Base-by-base conservation (phyloP, 2,329 filamentous ascomycete species). In the Myriosclerotinia duriaeana region DNA sequence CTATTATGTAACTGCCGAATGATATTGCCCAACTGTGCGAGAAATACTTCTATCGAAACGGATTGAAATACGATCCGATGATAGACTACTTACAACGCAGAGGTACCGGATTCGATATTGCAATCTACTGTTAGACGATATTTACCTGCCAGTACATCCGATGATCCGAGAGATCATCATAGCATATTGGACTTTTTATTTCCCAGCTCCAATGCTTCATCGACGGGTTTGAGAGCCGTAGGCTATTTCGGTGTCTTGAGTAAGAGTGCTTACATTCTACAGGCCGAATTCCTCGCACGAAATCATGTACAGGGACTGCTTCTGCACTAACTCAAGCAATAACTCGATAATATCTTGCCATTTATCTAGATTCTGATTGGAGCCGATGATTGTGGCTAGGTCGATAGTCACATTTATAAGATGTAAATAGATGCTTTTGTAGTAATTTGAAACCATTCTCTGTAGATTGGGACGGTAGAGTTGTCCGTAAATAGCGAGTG, bases 391-490 rank as follows among this genome's bases (percentile, higher is more conserved):
- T 20, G 72, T 69, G 11, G 71, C 67, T 2, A 73, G 69, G 8
- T 65, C n/a, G 1, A 80, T 38, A 1, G 76, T 74, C 8, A 78
- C 66, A 38, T 70, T 15, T 34, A 9, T 38, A 3, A 34, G 34
- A 53, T 30, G n/a, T 42, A 20, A 38, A 14, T n/a, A n/a, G 34
- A 30, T 63, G 12, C 4, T n/a, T 7, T 17, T 30, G 12, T 36
- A 50, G 40, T 53, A 14, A 15, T 48, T 26, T 22, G 22, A 26
- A 17, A 36, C 22, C 26, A 53, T 34, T 63, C 52, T 26, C 26
- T 26, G 26, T 5, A 78, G 70, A 20, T 72, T 71, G 69, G 80
- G 81, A 20, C 76, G 73, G 64, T 77, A 74, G 1, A 72, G 71
- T 64, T 78, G 77, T 11, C 75, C 74, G 5, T 75, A 77, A 11